phyloP scores from a whole-genome alignment of 257 asterid genomes.

The Gynochthodes officinalis region DNA sequence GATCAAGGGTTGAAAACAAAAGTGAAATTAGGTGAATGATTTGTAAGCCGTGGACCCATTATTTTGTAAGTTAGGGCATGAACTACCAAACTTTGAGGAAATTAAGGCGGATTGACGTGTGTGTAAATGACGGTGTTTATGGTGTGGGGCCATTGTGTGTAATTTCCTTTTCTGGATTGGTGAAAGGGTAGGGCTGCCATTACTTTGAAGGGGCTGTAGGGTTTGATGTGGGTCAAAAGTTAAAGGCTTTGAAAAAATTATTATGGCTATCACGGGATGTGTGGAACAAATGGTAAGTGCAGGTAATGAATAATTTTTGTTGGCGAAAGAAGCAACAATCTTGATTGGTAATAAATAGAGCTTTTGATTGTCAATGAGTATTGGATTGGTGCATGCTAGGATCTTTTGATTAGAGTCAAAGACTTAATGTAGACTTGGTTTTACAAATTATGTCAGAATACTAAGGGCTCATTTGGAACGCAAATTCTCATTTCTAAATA shows the following conservation, averaged over 20 bases:
- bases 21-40: background rate
- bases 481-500: too few species aligned
- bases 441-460: too few species aligned
- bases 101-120: conserved; percentile 44
- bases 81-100: conserved; percentile 22
- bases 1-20: background rate
- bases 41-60: conserved; percentile 18
- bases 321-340: conserved; percentile 4
- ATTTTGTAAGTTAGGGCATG: background rate
- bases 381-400: background rate
- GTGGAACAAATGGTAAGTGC: background rate
- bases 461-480: too few species aligned
- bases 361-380: background rate
- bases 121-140: conserved; percentile 11
- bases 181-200: background rate
- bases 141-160: background rate
- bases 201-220: too few species aligned
- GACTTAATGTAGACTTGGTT: too few species aligned
- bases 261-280: conserved; percentile 10
- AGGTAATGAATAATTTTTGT: background rate
- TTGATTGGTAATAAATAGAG: background rate
- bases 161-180: background rate
- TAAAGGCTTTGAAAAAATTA: conserved; percentile 23
- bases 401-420: background rate
- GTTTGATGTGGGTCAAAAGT: conserved; percentile 26